phyloP scores from a whole-genome alignment of 352 stramenopile species.

The Phytophthora hybrid region DNA sequence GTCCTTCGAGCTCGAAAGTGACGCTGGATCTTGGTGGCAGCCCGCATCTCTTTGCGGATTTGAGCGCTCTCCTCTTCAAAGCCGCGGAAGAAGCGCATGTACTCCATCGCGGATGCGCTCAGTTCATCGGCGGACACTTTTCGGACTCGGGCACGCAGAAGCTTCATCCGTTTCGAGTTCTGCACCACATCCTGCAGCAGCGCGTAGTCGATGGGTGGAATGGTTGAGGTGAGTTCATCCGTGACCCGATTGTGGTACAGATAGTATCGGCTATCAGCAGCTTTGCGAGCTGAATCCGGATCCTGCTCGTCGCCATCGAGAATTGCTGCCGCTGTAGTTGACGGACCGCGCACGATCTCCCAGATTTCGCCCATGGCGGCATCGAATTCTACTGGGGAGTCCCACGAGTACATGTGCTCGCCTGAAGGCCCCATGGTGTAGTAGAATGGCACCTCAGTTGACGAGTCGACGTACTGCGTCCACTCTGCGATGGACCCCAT shows the following conservation, averaged over 20 bases:
- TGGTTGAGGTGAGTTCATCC: constrained; percentile 49
- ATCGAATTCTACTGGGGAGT: constrained; percentile 75
- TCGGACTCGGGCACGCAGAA: constrained; percentile 66
- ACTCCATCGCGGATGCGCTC: constrained; percentile 69
- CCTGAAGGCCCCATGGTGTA: constrained; percentile 20
- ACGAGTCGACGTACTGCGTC: constrained; percentile 76
- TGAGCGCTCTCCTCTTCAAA: constrained; percentile 75
- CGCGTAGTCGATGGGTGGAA: constrained; percentile 65
- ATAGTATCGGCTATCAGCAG: constrained; percentile 47
- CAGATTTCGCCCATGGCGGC: constrained; percentile 66
- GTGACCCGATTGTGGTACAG: constrained; percentile 75
- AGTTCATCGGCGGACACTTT: constrained; percentile 53
- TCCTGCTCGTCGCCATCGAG: constrained; percentile 12
- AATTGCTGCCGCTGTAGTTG: constrained; percentile 1
- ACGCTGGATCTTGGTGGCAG: constrained; percentile 70
- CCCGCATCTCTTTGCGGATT: constrained; percentile 52
- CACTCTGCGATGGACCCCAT: constrained; percentile 77
- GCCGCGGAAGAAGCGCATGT: constrained; percentile 72
- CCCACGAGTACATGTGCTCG: constrained; percentile 55
- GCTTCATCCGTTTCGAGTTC: constrained; percentile 66
- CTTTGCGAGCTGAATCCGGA: constrained; percentile 13
- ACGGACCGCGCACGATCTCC: constrained; percentile 58
- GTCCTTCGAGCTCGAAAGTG: constrained; percentile 64
- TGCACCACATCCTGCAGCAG: constrained; percentile 81
- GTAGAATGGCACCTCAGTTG: constrained; percentile 66